Conservation (phyloP, 1,139 yeast genomes). For the Pichia sp. region DNA sequence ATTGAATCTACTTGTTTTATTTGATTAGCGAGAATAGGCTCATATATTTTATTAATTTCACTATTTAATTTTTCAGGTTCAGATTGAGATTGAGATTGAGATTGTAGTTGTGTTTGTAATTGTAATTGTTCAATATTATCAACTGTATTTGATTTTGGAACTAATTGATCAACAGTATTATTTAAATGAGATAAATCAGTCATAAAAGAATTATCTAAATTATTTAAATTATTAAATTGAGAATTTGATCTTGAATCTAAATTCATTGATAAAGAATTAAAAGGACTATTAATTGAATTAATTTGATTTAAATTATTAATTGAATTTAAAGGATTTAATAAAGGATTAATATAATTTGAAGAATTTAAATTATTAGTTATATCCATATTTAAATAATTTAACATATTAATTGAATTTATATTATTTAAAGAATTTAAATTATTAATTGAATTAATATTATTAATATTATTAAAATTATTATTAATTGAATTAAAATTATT, state of each 20-base stretch:
- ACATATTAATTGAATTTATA: background rate
- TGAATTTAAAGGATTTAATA: background rate
- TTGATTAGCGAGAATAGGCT: no score
- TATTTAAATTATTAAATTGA: background rate
- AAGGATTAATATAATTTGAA: background rate
- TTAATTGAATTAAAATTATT: background rate
- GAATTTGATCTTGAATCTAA: slow-evolving; percentile 6
- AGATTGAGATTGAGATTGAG: no score
- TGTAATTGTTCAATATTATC: background rate
- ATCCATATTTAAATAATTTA: slow-evolving; percentile 1
- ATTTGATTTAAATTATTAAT: background rate
- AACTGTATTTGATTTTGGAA: background rate
- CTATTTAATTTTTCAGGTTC: no score
- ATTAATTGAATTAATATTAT: background rate
- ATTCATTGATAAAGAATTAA: background rate
- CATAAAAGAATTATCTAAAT: background rate
- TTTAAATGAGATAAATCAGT: background rate
- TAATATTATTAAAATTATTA: background rate
- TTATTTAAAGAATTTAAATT: background rate
- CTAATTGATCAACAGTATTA: background rate
- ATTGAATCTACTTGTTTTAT: background rate
- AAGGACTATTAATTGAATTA: background rate
- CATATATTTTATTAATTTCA: no score
- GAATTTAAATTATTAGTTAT: background rate
- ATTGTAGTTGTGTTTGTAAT: no score